Base-by-base conservation (phyloP, 108 stramenopile species). In the Pinguiococcus pyrenoidosus region DNA sequence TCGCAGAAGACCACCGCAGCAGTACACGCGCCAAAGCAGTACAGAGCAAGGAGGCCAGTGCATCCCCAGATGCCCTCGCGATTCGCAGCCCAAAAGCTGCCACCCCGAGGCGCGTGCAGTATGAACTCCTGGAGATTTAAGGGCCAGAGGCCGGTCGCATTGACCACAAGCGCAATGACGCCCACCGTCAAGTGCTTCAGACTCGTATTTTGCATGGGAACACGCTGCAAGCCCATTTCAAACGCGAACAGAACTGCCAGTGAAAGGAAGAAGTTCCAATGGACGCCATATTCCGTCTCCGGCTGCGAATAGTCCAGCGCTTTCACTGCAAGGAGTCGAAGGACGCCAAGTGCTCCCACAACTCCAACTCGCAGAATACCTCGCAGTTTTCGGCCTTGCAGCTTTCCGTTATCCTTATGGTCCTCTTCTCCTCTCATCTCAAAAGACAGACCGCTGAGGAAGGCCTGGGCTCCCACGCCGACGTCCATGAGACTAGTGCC, bases 261-360 rank as follows among this genome's bases (percentile, higher is more conserved):
- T n/a, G 96, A 93, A 46, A 89, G 87, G 70, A 96, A 99, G 67
- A 93, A 96, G 52, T 99, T 99, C 96, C 96, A 99, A 66, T 94
- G 93, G 8, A 89, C 76, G 23, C 96, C 96, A 59, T 99, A 99
- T 54, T 99, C 96, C 1, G 84, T 74, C 2, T 87, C 89, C 52
- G 92, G 93, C 56, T 73, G 64, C 30, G 59, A 69, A 36, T 56
- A 56, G 44, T 33, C 22, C 44, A 66, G 14, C 10, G 24, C 38
- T 29, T 62, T 67, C 29, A 64, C 29, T 7, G 44, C 33, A n/a
- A 61, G 44, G 0, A 70, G 23, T 1, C 72, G 63, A 22, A 26
- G 29, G 12, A 66, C 27, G 2, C 58, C 72, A 2, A 73, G 68
- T 14, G 29, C 40, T n/a, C 55, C 57, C 2, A 64, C 23, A 16